Evolutionary conservation across 306 rosid genomes (phyloP).

Genomic region (Elaeagnus macrophylla): DNA sequence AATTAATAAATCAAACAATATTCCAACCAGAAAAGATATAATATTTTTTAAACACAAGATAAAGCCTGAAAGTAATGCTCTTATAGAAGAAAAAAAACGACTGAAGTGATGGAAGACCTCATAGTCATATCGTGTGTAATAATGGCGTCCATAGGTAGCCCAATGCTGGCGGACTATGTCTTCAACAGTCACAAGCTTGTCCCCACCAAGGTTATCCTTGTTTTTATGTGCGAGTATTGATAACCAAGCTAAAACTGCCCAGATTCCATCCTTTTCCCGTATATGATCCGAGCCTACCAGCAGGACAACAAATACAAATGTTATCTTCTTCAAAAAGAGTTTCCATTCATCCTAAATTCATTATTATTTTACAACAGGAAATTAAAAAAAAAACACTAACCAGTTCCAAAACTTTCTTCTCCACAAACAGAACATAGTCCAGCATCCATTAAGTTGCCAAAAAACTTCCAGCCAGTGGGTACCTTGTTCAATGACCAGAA

Average conservation of each 20-base stretch:
- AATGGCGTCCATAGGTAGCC: conserved; percentile 91
- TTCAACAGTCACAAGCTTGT: conserved; percentile 84
- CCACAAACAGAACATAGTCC: conserved; percentile 90
- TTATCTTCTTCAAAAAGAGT: conserved; percentile 1
- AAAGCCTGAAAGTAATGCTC: too few species aligned
- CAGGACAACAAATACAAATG: conserved; percentile 20
- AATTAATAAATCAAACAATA: conserved; percentile 18
- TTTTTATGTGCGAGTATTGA: conserved; percentile 80
- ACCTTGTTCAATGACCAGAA: conserved; percentile 39
- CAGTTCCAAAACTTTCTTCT: conserved; percentile 99
- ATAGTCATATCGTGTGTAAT: conserved; percentile 89
- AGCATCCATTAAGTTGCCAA: conserved; percentile 97
- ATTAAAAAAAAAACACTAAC: conserved; percentile 31
- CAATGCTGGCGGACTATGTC: conserved; percentile 95
- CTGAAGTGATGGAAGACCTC: conserved; percentile 42
- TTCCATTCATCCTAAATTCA: not conserved
- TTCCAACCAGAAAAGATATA: conserved; percentile 1
- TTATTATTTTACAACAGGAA: conserved; percentile 9
- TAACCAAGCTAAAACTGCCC: conserved; percentile 99
- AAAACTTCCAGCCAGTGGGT: conserved; percentile 98
- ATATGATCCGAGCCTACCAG: conserved; percentile 90
- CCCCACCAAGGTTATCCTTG: conserved; percentile 60
- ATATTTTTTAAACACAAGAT: too few species aligned
- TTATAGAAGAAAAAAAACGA: conserved; percentile 2
- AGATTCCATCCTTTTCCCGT: conserved; percentile 97